Evolutionary conservation across 2,329 filamentous ascomycete genomes (phyloP).

Genomic region (Cladophialophora yegresii): DNA sequence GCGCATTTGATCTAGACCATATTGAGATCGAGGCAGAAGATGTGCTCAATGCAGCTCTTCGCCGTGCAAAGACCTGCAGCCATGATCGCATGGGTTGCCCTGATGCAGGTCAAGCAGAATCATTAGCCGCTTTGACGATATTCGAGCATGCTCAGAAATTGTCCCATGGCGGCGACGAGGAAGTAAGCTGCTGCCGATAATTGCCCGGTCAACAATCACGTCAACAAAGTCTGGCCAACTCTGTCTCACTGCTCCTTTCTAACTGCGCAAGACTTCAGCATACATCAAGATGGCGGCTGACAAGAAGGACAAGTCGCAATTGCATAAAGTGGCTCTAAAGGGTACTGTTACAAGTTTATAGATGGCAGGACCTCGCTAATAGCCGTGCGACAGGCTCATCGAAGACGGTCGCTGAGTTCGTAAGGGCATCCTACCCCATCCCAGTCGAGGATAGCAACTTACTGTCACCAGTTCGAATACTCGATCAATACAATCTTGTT

Average conservation of each 20-base stretch:
- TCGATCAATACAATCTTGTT: conserved; percentile 98
- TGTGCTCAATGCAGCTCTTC: conserved; percentile 34
- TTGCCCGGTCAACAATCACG: conserved; percentile 25
- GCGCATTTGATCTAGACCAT: conserved; percentile 29
- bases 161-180: neutral
- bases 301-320: conserved; percentile 73
- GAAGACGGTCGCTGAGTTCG: conserved; percentile 92
- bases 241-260: neutral
- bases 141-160: conserved; percentile 1
- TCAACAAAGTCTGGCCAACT: conserved; percentile 19
- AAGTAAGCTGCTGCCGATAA: conserved; percentile 6
- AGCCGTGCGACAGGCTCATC: conserved; percentile 59
- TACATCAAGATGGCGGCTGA: conserved; percentile 37
- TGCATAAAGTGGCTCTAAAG: conserved; percentile 84
- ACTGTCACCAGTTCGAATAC: conserved; percentile 72
- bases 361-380: conserved; percentile 16
- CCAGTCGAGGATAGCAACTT: conserved; percentile 32
- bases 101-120: conserved; percentile 11
- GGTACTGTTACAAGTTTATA: conserved; percentile 37
- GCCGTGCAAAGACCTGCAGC: conserved; percentile 36
- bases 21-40: conserved; percentile 24
- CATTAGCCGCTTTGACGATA: neutral
- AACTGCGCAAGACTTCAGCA: conserved; percentile 11
- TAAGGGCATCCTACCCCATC: conserved; percentile 52
- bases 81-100: conserved; percentile 36